Evolutionary conservation across 306 rosid species (phyloP), one percentile per base, ranked within the genome.

Genomic region (Psophocarpus tetragonolobus): DNA sequence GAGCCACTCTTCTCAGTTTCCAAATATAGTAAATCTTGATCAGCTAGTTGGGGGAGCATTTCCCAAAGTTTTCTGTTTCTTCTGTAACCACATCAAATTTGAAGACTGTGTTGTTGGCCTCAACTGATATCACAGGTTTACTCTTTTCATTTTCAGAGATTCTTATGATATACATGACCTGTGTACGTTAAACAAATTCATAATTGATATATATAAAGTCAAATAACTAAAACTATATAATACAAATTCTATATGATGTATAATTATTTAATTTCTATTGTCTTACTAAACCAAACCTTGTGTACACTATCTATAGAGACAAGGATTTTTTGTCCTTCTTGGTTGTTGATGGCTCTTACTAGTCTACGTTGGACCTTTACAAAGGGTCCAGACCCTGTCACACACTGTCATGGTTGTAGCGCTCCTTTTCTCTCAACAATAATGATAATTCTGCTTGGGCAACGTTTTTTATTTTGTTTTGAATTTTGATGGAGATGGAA

Each of bases 21-120:
- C 68, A 85, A 79, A 87, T 36, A 79, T 81, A 70, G 88, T 33
- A 87, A 83, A 65, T 29, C 23, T 39, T 66, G 75, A 53, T 74
- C 51, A 35, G 39, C 76, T 48, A 42, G 82, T 29, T 65, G 38
- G n/a, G 21, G 63, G 73, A 27, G 27, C 80, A 56, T 76, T 76
- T 77, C 69, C 80, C 84, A 32, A 35, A 58, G 81, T 35, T 27
- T 73, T 68, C 45, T 27, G 78, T 68, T 77, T 74, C 81, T 47
- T 69, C 26, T 48, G 75, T 54, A 48, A 68, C 72, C 67, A 65
- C 73, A 29, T 51, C 54, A 48, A 81, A 69, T 39, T 65, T 82
- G 61, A 72, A 74, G 36, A 64, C 74, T 33, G 75, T 75, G 51
- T 79, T 51, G 45, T 79, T 51, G 45, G 64, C 73, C 68, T 79